Percentiles rank a stretch among this genome's conserved stretches.
Evolutionary conservation across 1,139 yeast species (phyloP).

Genomic region (Lodderomyces beijingensis): DNA sequence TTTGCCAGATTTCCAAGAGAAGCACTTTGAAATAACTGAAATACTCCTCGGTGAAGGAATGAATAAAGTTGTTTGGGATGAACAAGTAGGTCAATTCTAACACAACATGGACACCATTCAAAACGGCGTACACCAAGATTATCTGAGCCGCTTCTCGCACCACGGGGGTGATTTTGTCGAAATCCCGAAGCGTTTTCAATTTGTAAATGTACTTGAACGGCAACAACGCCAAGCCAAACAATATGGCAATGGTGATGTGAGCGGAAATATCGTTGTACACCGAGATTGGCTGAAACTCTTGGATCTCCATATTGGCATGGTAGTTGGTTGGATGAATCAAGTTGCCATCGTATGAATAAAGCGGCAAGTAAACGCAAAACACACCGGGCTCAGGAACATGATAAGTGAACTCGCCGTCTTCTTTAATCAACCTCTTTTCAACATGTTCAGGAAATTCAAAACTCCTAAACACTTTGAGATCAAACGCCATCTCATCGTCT

Average conservation of each 20-base stretch:
- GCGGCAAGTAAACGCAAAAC: conserved; percentile 14
- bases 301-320: conserved; percentile 8
- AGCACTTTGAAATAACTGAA: conserved; percentile 7
- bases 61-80: conserved; percentile 8
- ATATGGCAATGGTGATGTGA: conserved; percentile 8
- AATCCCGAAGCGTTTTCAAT: conserved; percentile 3
- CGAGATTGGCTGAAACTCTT: conserved; percentile 10
- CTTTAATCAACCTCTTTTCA: conserved; percentile 6
- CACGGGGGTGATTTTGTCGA: conserved; percentile 7
- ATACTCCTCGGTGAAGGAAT: conserved; percentile 6
- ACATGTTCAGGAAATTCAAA: conserved; percentile 7
- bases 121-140: conserved; percentile 6
- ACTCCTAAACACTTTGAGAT: conserved; percentile 7
- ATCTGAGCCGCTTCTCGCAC: conserved; percentile 5
- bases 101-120: conserved; percentile 5
- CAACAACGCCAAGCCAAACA: conserved; percentile 8
- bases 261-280: conserved; percentile 9
- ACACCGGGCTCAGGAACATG: conserved; percentile 9
- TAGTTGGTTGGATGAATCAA: conserved; percentile 9
- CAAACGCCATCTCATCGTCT: conserved; percentile 2
- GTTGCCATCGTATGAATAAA: conserved; percentile 8
- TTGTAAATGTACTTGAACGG: conserved; percentile 9
- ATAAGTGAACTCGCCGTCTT: conserved; percentile 7
- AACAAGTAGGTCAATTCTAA: conserved; percentile 7
- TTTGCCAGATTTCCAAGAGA: conserved; percentile 10